phyloP scores from a whole-genome alignment of 2,329 filamentous ascomycete species.

The Tolypocladium pustulatum region DNA sequence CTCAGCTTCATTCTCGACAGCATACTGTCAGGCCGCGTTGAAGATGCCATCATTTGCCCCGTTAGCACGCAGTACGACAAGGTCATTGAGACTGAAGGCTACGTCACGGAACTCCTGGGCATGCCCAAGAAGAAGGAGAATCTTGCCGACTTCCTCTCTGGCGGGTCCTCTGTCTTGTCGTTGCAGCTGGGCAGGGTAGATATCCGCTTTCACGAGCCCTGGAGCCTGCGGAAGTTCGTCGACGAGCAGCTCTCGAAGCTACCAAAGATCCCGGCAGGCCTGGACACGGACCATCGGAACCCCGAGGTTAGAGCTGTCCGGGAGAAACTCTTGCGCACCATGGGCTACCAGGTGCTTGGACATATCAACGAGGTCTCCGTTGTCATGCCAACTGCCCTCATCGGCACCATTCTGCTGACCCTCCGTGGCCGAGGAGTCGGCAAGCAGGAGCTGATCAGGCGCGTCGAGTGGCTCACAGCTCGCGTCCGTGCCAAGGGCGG shows the following conservation, averaged over 20 bases:
- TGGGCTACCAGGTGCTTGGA: conserved; percentile 85
- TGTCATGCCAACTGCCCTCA: conserved; percentile 94
- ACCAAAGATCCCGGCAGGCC: conserved; percentile 28
- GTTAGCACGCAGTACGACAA: conserved; percentile 98
- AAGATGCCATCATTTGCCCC: conserved; percentile 88
- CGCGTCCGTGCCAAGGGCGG: conserved; percentile 80
- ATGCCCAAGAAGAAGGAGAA: conserved; percentile 96
- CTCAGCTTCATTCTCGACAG: conserved; percentile 86
- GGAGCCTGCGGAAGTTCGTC: conserved; percentile 79
- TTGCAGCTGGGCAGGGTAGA: conserved; percentile 85
- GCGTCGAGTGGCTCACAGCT: conserved; percentile 82
- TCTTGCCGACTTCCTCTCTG: conserved; percentile 75
- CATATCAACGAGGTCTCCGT: conserved; percentile 96
- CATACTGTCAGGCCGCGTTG: conserved; percentile 73
- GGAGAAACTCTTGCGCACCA: conserved; percentile 66
- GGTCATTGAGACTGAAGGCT: conserved; percentile 94
- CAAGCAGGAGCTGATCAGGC: conserved; percentile 70
- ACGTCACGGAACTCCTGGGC: conserved; percentile 86
- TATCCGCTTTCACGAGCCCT: conserved; percentile 91
- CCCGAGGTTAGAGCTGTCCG: conserved; percentile 43
- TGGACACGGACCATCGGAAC: conserved; percentile 35
- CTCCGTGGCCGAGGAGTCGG: conserved; percentile 86
- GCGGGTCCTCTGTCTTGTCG: conserved; percentile 75
- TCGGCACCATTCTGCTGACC: conserved; percentile 87
- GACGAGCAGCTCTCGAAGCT: conserved; percentile 57